Percentiles rank a stretch among this genome's conserved stretches.
Conservation (phyloP, 2,329 filamentous ascomycete genomes). For the Aspergillus pseudonomiae region DNA sequence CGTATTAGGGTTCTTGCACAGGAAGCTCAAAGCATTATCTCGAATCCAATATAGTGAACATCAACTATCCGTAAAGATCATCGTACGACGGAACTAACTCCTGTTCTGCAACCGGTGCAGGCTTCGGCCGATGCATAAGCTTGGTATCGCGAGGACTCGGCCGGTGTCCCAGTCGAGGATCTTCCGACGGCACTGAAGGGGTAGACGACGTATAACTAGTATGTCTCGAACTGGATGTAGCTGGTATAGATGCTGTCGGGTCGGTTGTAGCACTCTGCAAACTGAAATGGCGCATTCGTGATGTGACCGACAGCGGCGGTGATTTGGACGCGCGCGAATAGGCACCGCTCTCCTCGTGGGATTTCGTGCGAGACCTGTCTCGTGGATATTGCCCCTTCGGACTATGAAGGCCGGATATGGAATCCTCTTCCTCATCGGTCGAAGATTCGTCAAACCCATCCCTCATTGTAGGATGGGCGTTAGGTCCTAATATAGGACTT, state of each 20-base stretch:
- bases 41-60: not conserved
- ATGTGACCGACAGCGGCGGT: constrained; percentile 40
- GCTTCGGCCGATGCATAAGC: constrained; percentile 14
- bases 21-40: not conserved
- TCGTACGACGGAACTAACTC: constrained; percentile 44
- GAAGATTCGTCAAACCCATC: constrained; percentile 22
- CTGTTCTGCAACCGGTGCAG: constrained; percentile 24
- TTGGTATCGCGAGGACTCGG: constrained; percentile 27
- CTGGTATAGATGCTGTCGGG: constrained; percentile 27
- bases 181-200: constrained; percentile 31
- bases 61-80: constrained; percentile 41
- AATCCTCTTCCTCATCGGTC: constrained; percentile 28
- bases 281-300: constrained; percentile 41
- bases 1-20: not conserved
- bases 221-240: constrained; percentile 34
- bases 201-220: constrained; percentile 38
- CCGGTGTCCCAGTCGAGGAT: constrained; percentile 26
- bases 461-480: not conserved
- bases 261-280: constrained; percentile 35
- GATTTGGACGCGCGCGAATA: constrained; percentile 35
- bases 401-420: constrained; percentile 7
- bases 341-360: constrained; percentile 20
- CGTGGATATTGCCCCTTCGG: not conserved
- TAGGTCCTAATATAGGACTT: not conserved
- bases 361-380: not conserved